Conservation (phyloP, 192 early-diverging fungal genomes). For the Backusella tarrabulga region DNA sequence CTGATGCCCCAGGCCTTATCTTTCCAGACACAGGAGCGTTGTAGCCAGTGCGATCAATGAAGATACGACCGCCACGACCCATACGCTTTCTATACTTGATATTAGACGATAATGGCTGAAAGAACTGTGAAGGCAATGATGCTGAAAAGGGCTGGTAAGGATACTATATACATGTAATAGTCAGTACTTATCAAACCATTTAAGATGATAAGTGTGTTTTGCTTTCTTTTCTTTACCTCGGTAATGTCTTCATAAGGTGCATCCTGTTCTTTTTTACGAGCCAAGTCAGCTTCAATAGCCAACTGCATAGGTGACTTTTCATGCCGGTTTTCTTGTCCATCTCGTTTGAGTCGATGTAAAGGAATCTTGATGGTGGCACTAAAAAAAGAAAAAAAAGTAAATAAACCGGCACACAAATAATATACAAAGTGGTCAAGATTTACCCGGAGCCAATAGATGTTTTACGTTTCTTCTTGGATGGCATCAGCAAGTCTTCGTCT, state of each 20-base stretch:
- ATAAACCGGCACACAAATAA: background rate
- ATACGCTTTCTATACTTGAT: conserved; percentile 54
- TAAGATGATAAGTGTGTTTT: background rate
- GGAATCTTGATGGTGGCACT: conserved; percentile 63
- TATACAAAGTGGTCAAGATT: conserved; percentile 1
- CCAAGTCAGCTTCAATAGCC: conserved; percentile 54
- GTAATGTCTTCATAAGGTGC: conserved; percentile 68
- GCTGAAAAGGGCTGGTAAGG: conserved; percentile 49
- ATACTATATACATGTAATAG: conserved; percentile 33
- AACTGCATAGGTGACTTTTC: conserved; percentile 41
- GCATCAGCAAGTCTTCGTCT: conserved; percentile 24
- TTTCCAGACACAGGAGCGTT: background rate
- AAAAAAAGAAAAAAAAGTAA: conserved; percentile 10
- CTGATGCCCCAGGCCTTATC: conserved; percentile 5
- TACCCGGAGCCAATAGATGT: conserved; percentile 34
- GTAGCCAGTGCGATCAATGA: conserved; percentile 58
- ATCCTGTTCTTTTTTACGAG: conserved; percentile 55
- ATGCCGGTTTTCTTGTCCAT: conserved; percentile 32
- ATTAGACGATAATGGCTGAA: conserved; percentile 26
- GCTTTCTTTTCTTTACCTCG: conserved; percentile 51
- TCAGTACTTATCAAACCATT: conserved; percentile 1
- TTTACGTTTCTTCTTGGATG: conserved; percentile 38
- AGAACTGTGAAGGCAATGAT: conserved; percentile 38
- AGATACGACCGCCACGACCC: conserved; percentile 73
- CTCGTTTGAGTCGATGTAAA: conserved; percentile 46